These are phyloP conservation scores for Backusella parvicylindrica DNA, from an alignment of 192 early-diverging fungal species.

Conservation along the genomic window DNA sequence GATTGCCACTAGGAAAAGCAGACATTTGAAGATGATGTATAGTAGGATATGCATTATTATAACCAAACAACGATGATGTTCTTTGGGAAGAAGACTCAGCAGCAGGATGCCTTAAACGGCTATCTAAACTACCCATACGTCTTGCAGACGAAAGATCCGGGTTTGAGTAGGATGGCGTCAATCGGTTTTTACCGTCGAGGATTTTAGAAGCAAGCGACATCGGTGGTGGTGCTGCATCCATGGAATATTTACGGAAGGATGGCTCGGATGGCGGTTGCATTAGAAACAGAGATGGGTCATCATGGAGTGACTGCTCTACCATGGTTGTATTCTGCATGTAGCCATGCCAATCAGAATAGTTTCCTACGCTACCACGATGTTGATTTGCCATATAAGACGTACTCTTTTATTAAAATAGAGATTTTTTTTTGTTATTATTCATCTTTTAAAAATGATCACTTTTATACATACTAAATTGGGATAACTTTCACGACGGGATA, in stretches of 20 bases:
- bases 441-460: not conserved
- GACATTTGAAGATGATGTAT: not conserved
- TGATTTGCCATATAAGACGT: slow-evolving; percentile 5
- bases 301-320: not conserved
- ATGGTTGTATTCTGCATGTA: slow-evolving; percentile 7
- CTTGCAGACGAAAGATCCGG: slow-evolving; percentile 11
- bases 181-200: not conserved
- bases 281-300: slow-evolving; percentile 16
- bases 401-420: no score
- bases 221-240: not conserved
- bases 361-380: not conserved
- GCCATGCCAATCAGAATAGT: slow-evolving; percentile 11
- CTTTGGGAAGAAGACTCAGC: not conserved
- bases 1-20: not conserved
- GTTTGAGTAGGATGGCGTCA: slow-evolving; percentile 13
- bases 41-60: not conserved
- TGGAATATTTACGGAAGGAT: not conserved
- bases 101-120: not conserved
- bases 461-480: not conserved
- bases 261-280: slow-evolving; percentile 10
- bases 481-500: slow-evolving; percentile 12
- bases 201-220: not conserved
- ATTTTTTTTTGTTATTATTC: not conserved
- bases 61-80: not conserved
- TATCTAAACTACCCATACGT: slow-evolving; percentile 4